Percentiles rank a stretch among this genome's conserved stretches.
These are phyloP conservation scores for Caloboletus firmus DNA, from an alignment of 1,284 basidiomycete species.

Conservation along the genomic window DNA sequence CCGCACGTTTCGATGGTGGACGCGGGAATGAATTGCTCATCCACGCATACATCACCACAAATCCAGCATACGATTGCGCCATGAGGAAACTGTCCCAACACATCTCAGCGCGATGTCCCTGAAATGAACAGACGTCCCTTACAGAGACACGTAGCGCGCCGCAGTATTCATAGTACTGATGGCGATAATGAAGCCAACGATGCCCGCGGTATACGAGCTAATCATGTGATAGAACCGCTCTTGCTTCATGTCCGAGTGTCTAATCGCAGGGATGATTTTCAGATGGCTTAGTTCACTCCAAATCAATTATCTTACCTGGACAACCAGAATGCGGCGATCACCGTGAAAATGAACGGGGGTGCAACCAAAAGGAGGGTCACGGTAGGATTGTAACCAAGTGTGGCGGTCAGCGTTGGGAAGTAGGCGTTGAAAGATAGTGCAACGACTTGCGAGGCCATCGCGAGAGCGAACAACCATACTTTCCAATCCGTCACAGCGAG, in stretches of 20 bases:
- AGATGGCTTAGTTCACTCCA: background rate
- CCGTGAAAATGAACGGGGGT: constrained; percentile 77
- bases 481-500: constrained; percentile 71
- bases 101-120: constrained; percentile 1
- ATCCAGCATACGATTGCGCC: constrained; percentile 72
- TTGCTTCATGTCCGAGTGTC: constrained; percentile 38
- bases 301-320: constrained; percentile 43
- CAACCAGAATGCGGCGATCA: constrained; percentile 50
- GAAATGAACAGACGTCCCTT: constrained; percentile 25
- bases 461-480: constrained; percentile 62
- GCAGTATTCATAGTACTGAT: constrained; percentile 67
- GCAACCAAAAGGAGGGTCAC: constrained; percentile 73
- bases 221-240: constrained; percentile 69
- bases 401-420: constrained; percentile 70
- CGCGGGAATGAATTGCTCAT: constrained; percentile 65
- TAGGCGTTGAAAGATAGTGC: constrained; percentile 75
- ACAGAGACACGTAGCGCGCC: constrained; percentile 69
- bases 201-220: constrained; percentile 52
- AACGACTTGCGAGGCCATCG: constrained; percentile 12
- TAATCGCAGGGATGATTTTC: constrained; percentile 17
- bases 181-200: constrained; percentile 73
- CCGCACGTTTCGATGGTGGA: constrained; percentile 69
- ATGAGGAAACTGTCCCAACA: constrained; percentile 57
- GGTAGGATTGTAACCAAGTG: constrained; percentile 66
- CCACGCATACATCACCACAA: constrained; percentile 66